These are phyloP conservation scores for Penicillium turbatum DNA, from an alignment of 495 filamentous ascomycete genomes.

Conservation along the genomic window DNA sequence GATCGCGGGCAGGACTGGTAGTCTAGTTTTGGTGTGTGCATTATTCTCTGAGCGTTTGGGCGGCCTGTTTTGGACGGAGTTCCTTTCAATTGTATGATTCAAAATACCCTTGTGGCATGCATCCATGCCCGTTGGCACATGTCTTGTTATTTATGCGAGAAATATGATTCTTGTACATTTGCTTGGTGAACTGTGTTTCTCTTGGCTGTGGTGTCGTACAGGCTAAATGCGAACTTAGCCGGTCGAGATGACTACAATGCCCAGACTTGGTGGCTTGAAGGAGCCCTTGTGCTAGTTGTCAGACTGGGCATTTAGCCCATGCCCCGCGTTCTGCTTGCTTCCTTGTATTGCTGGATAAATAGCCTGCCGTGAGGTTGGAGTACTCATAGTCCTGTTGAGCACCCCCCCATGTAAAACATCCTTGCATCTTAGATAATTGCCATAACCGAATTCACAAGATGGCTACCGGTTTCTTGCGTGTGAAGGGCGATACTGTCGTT, in stretches of 20 bases:
- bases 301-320: conserved; percentile 2
- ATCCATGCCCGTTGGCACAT: conserved; percentile 17
- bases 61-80: conserved; percentile 17
- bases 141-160: conserved; percentile 15
- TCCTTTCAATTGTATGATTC: conserved; percentile 20
- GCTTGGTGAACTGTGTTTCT: not conserved
- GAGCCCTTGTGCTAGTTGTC: not conserved
- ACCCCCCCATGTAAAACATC: not conserved
- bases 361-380: not conserved
- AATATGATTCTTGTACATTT: conserved; percentile 7
- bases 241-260: not conserved
- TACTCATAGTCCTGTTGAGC: not conserved
- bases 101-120: conserved; percentile 25
- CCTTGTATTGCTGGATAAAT: conserved; percentile 1
- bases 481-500: conserved; percentile 44
- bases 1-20: conserved; percentile 50
- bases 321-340: not conserved
- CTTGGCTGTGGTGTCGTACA: not conserved
- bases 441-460: conserved; percentile 16
- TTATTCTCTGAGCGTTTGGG: conserved; percentile 19
- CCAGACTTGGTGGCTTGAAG: conserved; percentile 2
- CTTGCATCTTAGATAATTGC: not conserved
- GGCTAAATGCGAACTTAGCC: conserved; percentile 13
- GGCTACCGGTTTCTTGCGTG: conserved; percentile 39
- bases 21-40: conserved; percentile 1